A percentile compares a stretch with the other conserved stretches of the same genome.
Evolutionary conservation across 2,329 filamentous ascomycete genomes (phyloP).

Genomic region (Diaporthe sp.): DNA sequence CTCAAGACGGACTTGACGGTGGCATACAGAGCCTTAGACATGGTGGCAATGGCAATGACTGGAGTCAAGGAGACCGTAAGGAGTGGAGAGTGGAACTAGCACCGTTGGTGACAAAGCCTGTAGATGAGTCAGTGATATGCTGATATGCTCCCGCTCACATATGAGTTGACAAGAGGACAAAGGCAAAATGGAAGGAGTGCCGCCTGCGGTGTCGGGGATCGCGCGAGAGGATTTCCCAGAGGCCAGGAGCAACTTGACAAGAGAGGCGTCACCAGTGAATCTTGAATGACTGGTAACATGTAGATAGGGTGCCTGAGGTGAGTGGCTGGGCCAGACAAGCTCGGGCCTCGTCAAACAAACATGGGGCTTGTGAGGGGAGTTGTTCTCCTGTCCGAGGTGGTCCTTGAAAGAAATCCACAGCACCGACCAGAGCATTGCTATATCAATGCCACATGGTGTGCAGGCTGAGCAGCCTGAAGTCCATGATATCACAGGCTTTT

Average conservation of each 20-base stretch:
- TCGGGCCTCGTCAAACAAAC: background rate
- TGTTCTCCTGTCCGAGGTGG: constrained; percentile 33
- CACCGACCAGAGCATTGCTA: background rate
- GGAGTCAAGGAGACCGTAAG: constrained; percentile 6
- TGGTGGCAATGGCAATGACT: constrained; percentile 43
- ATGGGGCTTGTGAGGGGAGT: background rate
- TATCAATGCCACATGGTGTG: constrained; percentile 19
- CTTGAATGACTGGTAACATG: background rate
- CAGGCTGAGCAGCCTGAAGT: background rate
- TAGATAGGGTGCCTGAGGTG: background rate
- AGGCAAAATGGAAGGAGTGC: background rate
- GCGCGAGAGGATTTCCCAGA: background rate
- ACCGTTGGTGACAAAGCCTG: constrained; percentile 34
- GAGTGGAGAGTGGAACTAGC: constrained; percentile 16
- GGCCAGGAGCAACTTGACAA: background rate
- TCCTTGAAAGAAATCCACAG: background rate
- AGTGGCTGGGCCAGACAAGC: constrained; percentile 7
- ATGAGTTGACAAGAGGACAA: background rate
- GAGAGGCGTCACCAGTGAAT: background rate
- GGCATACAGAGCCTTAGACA: constrained; percentile 69
- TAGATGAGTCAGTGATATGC: background rate
- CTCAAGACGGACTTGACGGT: constrained; percentile 95
- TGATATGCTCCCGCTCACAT: background rate
- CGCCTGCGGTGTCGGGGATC: background rate
- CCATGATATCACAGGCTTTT: background rate